Base-by-base conservation (phyloP, 768 basidiomycete genomes). In the Russula olivacea region DNA sequence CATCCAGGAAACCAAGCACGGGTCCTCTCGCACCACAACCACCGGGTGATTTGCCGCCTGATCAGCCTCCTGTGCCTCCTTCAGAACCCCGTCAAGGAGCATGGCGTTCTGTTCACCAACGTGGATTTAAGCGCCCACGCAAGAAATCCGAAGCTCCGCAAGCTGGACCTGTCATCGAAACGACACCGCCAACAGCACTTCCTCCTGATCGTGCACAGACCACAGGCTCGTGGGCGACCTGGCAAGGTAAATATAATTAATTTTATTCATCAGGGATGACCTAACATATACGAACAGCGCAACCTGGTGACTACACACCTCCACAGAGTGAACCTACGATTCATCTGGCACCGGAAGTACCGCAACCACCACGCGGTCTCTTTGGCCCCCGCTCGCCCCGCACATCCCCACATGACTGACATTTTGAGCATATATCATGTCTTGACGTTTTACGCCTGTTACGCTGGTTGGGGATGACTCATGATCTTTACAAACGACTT, bases 331-430 rank as follows among this genome's bases (percentile, higher is more conserved):
- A 83, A 61, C 79, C 87, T 21, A 45, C 55, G 10, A 83, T 81
- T 19, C 74, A 88, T 12, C 75, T 85, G 40, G 83, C 87, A 25
- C 86, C 87, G 32, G 80, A 80, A 12, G 76, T 75, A 53, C 74
- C 75, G 43, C 84, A 81, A 61, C 85, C 84, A 17, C 43, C 19
- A n/a, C 63, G 53, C 48, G 89, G 89, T 34, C 73, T 93, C 64
- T 93, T 92, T 70, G 91, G 91, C 36, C 89, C 90, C 47, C 79
- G 87, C 45, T 84, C 87, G n/a, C 86, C 85, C 12, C 76, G 79
- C 57, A 74, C 74, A 23, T 36, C 34, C 38, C 23, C 36, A 38
- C 34, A 5, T 55, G 38, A 15, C 19, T 48, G 21, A 45, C 15
- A 6, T 28, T 34, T 28, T 10, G 49, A 50, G 12, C 10, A 12